Percentiles rank a stretch among this genome's conserved stretches.
These are phyloP conservation scores for Gymnopilus junonius DNA, from an alignment of 768 basidiomycete genomes.

Conservation along the genomic window DNA sequence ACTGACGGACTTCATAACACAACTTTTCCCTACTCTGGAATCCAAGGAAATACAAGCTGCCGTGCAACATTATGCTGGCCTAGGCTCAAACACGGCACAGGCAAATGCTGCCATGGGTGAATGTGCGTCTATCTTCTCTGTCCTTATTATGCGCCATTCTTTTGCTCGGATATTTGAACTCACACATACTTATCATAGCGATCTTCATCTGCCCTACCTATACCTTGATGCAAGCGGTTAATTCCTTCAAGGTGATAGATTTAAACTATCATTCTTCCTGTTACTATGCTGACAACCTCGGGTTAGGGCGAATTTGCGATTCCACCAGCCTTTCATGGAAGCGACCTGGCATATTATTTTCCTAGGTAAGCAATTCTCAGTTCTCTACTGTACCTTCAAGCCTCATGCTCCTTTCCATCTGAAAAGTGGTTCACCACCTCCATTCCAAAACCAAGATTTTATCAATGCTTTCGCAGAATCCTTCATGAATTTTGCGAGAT, in stretches of 20 bases:
- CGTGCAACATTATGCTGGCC: slow-evolving; percentile 30
- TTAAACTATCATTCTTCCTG: background rate
- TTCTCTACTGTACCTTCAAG: background rate
- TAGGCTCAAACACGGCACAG: slow-evolving; percentile 38
- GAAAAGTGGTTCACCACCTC: slow-evolving; percentile 20
- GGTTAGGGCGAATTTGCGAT: slow-evolving; percentile 46
- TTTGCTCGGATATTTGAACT: background rate
- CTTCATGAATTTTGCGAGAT: slow-evolving; percentile 41
- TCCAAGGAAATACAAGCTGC: slow-evolving; percentile 27
- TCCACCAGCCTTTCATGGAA: slow-evolving; percentile 43
- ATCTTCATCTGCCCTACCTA: slow-evolving; percentile 53
- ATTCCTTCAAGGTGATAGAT: slow-evolving; percentile 35
- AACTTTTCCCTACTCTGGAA: slow-evolving; percentile 44
- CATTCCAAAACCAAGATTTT: slow-evolving; percentile 40
- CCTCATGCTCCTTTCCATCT: background rate
- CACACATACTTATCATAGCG: slow-evolving; percentile 24
- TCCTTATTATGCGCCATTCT: background rate
- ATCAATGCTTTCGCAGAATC: slow-evolving; percentile 39
- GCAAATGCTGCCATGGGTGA: slow-evolving; percentile 42
- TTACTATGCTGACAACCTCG: background rate
- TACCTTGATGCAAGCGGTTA: slow-evolving; percentile 38
- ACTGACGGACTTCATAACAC: slow-evolving; percentile 33
- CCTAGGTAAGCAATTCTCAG: slow-evolving; percentile 33
- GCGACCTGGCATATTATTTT: slow-evolving; percentile 46
- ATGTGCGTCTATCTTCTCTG: slow-evolving; percentile 27